Evolutionary conservation across 805 yeast species (phyloP).

Genomic region (Wickerhamiella nectarea): DNA sequence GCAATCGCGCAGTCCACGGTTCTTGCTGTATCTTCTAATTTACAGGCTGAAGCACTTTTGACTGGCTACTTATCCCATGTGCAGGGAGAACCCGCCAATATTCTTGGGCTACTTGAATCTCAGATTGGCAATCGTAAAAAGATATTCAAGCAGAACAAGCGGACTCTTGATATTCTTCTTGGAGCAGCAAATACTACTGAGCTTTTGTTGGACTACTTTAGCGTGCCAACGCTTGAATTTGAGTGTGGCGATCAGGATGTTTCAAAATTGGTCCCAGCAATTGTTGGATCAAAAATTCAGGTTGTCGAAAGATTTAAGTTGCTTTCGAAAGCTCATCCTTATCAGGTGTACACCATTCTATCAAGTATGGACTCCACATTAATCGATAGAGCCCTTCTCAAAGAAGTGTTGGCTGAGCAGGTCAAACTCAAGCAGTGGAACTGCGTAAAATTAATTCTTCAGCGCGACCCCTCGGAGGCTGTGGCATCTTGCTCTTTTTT

Average conservation of each 20-base stretch:
- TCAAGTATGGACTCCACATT: neutral
- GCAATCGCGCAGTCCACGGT: neutral
- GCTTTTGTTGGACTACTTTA: constrained; percentile 3
- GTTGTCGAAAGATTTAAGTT: constrained; percentile 10
- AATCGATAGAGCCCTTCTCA: constrained; percentile 1
- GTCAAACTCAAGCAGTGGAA: constrained; percentile 1
- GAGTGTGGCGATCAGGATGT: neutral
- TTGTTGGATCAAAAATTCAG: constrained; percentile 5
- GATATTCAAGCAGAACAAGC: constrained; percentile 1
- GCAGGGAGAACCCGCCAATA: neutral
- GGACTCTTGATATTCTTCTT: neutral
- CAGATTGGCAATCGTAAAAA: neutral
- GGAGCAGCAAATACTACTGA: neutral
- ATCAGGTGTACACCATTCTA: constrained; percentile 1
- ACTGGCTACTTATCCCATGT: constrained; percentile 1
- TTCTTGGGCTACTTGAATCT: neutral
- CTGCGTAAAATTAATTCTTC: neutral
- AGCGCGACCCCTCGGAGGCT: neutral
- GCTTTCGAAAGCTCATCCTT: constrained; percentile 8
- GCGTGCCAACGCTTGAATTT: neutral
- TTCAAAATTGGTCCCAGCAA: neutral
- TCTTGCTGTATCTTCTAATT: neutral
- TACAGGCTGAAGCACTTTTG: constrained; percentile 5
- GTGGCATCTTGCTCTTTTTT: neutral
- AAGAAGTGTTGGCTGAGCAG: neutral